phyloP scores from a whole-genome alignment of 345 rosid genomes.

The Bruguiera parviflora region DNA sequence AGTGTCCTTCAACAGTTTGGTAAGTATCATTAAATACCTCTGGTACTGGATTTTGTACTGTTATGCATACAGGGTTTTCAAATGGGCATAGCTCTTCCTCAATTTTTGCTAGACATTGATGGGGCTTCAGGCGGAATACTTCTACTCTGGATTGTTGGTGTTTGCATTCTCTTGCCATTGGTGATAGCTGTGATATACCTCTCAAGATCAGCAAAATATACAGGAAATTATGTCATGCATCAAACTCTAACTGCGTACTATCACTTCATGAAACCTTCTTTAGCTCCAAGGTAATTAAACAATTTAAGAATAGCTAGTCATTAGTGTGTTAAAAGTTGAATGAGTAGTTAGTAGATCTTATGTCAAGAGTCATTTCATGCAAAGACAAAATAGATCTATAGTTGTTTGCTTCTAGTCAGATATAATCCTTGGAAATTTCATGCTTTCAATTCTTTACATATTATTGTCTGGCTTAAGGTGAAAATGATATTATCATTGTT shows the following conservation, averaged over 20 bases:
- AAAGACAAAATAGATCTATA: too few species aligned
- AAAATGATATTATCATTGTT: constrained; percentile 1
- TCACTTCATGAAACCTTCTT: constrained; percentile 89
- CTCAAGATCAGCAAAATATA: constrained; percentile 91
- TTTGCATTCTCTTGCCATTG: constrained; percentile 94
- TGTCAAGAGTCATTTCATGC: too few species aligned
- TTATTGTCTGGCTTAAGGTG: neutral
- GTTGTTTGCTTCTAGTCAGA: too few species aligned
- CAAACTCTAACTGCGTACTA: constrained; percentile 88
- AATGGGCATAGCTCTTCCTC: constrained; percentile 99
- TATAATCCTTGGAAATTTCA: neutral
- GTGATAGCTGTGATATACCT: constrained; percentile 94
- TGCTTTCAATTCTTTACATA: neutral
- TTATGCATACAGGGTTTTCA: constrained; percentile 76
- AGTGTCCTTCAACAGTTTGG: neutral
- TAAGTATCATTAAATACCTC: too few species aligned
- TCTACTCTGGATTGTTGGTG: constrained; percentile 93
- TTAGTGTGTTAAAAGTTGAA: neutral
- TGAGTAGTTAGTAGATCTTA: neutral
- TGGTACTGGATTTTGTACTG: constrained; percentile 15
- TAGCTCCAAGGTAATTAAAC: constrained; percentile 81
- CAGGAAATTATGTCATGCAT: constrained; percentile 98
- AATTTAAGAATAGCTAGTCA: neutral
- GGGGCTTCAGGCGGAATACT: constrained; percentile 97
- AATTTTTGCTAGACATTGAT: constrained; percentile 82